Evolutionary conservation across 805 yeast genomes (phyloP), one percentile per base, ranked within the genome.

Genomic region (Suhomyces sp.): DNA sequence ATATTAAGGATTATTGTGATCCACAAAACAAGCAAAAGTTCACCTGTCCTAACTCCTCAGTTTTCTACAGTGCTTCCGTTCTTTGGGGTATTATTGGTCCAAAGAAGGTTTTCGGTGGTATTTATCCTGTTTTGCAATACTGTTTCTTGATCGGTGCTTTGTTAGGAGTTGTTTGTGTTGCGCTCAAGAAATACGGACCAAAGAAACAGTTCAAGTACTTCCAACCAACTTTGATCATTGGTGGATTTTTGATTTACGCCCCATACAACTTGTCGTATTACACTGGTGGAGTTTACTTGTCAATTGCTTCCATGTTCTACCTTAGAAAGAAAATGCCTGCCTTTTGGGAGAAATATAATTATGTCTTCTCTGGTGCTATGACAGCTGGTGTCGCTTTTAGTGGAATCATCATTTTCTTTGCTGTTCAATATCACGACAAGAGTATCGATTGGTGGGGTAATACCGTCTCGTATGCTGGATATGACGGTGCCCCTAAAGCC

Each of bases 61-160:
- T 50, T 1, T 76, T 73, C 51, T 78, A 63, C 57, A 65, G 71
- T 24, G 76, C 85, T 2, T 72, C 82, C 0, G 67, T 81, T 17
- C 54, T 78, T 29, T 81, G 86, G 86, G 87, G 85, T 35, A 70
- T 58, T 51, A 70, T 81, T 39, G 54, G 54, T 14, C 54, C 53
- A 4, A 54, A 55, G 48, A 58, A 50, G 37, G 62, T 59, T 4
- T 61, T 61, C 35, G 42, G 40, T 13, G 60, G 60, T 12, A 40
- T 60, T 18, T 60, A 63, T 40, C 68, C 66, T 15, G 35, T 58
- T 18, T 50, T 63, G 44, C 51, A 56, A 42, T 61, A 46, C 40
- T 60, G 63, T 26, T 60, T 63, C 51, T 51, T 62, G 42, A 54
- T 63, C 25, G 69, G 68, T 6, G 47, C 51, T 28, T 46, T 60